Conservation (phyloP, 208 protist species). For the Vickermania ingenoplastis region DNA sequence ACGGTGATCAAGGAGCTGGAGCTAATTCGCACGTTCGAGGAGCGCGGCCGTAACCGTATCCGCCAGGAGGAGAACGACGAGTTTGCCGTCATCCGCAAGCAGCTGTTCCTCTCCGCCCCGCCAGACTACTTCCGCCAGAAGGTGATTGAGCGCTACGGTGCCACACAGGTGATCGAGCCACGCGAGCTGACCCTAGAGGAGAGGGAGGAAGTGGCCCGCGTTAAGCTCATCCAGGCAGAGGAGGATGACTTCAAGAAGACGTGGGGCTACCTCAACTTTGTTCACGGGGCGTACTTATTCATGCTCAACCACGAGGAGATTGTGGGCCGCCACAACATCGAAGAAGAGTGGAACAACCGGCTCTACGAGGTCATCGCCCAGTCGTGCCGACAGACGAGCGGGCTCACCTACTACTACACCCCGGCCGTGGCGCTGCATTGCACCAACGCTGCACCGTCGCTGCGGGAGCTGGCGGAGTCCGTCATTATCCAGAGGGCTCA, state of each 20-base stretch:
- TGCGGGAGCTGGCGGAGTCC: background rate
- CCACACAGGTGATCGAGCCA: slow-evolving; percentile 2
- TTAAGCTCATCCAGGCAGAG: slow-evolving; percentile 23
- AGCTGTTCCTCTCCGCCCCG: slow-evolving; percentile 40
- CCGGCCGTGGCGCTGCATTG: slow-evolving; percentile 31
- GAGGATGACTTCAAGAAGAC: slow-evolving; percentile 16
- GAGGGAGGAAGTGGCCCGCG: slow-evolving; percentile 20
- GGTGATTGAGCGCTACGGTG: slow-evolving; percentile 32
- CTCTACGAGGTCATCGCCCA: slow-evolving; percentile 21
- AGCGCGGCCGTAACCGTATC: slow-evolving; percentile 25
- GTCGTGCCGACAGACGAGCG: slow-evolving; percentile 28
- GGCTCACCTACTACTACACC: slow-evolving; percentile 32
- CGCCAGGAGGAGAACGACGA: slow-evolving; percentile 35
- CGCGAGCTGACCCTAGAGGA: slow-evolving; percentile 32
- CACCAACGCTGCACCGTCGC: background rate
- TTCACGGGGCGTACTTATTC: slow-evolving; percentile 48
- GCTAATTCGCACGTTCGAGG: slow-evolving; percentile 24
- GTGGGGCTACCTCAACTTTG: slow-evolving; percentile 45
- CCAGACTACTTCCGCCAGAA: slow-evolving; percentile 52
- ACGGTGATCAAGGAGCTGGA: slow-evolving; percentile 28
- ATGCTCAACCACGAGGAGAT: slow-evolving; percentile 37
- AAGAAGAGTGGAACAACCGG: slow-evolving; percentile 24
- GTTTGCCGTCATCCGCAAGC: slow-evolving; percentile 23
- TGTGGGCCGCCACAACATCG: slow-evolving; percentile 31
- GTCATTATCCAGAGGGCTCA: background rate